phyloP scores from a whole-genome alignment of 441 rosid species.

The Biscutella auriculata region DNA sequence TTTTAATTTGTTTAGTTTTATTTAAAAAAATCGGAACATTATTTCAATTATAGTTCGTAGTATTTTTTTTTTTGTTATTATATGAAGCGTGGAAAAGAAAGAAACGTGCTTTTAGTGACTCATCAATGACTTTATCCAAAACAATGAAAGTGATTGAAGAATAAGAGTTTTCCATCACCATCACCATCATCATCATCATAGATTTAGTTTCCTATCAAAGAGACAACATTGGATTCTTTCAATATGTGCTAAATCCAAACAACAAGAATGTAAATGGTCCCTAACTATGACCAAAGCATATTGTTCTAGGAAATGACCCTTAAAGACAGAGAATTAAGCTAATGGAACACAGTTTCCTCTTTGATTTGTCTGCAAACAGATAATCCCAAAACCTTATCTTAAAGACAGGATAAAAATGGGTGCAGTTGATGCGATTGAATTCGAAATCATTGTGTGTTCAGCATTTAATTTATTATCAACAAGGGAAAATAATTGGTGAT shows the following conservation, averaged over 20 bases:
- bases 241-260: conserved; percentile 14
- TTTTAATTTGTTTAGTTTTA: background rate
- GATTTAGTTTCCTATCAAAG: conserved; percentile 19
- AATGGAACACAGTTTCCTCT: conserved; percentile 6
- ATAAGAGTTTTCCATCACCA: conserved; percentile 13
- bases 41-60: conserved; percentile 1
- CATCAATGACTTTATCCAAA: conserved; percentile 6
- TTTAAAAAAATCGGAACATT: background rate
- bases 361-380: background rate
- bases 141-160: conserved; percentile 15
- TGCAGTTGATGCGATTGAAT: background rate
- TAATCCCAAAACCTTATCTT: background rate
- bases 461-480: conserved; percentile 27
- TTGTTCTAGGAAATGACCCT: background rate
- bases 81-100: background rate
- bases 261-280: conserved; percentile 13
- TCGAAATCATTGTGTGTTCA: conserved; percentile 10
- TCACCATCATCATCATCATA: background rate
- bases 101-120: background rate
- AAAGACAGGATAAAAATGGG: background rate
- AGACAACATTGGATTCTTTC: conserved; percentile 28
- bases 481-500: conserved; percentile 74
- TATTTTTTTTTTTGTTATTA: background rate
- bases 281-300: background rate
- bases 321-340: background rate